Conservation (phyloP, 768 basidiomycete genomes). For the Lactifluus volemus region DNA sequence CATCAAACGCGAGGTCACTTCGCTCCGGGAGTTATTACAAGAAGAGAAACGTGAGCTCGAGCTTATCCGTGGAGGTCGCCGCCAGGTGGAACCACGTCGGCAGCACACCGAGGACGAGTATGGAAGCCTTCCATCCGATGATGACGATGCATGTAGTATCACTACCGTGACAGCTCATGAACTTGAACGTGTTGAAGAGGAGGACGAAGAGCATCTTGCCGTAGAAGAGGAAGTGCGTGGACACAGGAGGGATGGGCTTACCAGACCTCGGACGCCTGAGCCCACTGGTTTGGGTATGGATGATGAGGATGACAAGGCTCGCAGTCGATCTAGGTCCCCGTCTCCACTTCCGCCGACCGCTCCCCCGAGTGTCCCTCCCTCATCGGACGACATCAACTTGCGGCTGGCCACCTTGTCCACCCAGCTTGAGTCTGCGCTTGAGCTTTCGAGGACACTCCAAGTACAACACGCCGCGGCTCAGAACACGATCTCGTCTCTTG, state of each 20-base stretch:
- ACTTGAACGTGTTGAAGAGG: constrained; percentile 65
- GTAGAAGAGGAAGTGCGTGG: constrained; percentile 37
- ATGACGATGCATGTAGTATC: constrained; percentile 64
- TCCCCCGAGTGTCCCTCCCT: constrained; percentile 21
- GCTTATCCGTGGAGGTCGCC: constrained; percentile 23
- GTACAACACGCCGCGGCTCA: constrained; percentile 73
- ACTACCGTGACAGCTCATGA: constrained; percentile 61
- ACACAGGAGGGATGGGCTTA: constrained; percentile 43
- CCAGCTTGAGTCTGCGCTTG: constrained; percentile 70
- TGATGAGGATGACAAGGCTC: constrained; percentile 38
- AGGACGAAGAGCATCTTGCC: constrained; percentile 52
- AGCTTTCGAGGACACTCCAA: constrained; percentile 64
- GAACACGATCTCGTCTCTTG: constrained; percentile 57
- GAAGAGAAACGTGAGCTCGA: constrained; percentile 47
- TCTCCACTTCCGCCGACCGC: constrained; percentile 21
- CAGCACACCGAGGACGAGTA: constrained; percentile 20
- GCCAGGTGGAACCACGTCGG: constrained; percentile 12
- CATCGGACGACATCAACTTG: constrained; percentile 48
- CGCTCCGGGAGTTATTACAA: constrained; percentile 66
- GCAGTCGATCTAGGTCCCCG: constrained; percentile 21
- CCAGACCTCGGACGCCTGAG: constrained; percentile 74
- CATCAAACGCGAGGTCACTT: constrained; percentile 68
- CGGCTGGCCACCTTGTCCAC: constrained; percentile 54
- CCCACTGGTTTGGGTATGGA: constrained; percentile 52
- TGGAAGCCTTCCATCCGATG: constrained; percentile 27